These are phyloP conservation scores for Sporothrix globosa DNA, from an alignment of 2,329 filamentous ascomycete genomes.

Conservation along the genomic window DNA sequence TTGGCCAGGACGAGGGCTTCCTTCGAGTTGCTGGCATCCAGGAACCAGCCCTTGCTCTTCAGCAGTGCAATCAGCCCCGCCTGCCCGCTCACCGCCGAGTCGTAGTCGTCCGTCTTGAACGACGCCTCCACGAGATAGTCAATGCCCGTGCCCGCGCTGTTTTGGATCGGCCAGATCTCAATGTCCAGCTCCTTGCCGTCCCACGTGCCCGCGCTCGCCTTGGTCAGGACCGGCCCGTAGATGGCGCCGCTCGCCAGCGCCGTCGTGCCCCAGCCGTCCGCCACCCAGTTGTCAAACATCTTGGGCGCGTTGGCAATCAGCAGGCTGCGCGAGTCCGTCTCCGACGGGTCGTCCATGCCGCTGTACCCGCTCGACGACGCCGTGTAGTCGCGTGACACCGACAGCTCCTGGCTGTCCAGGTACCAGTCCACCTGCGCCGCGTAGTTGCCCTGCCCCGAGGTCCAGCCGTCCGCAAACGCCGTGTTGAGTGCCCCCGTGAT, in stretches of 20 bases:
- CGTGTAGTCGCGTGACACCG: slow-evolving; percentile 42
- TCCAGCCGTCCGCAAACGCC: slow-evolving; percentile 44
- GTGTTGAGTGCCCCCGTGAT: slow-evolving; percentile 41
- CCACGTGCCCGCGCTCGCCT: slow-evolving; percentile 42
- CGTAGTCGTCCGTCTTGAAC: slow-evolving; percentile 39
- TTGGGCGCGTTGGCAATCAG: slow-evolving; percentile 41
- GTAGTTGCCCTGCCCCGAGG: slow-evolving; percentile 41
- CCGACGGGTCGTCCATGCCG: slow-evolving; percentile 39
- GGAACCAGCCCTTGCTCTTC: slow-evolving; percentile 40
- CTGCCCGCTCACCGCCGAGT: slow-evolving; percentile 35
- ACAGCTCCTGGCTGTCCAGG: slow-evolving; percentile 45
- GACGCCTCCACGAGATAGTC: slow-evolving; percentile 42
- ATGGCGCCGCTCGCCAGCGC: slow-evolving; percentile 39
- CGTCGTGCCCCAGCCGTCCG: slow-evolving; percentile 40
- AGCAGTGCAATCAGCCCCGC: slow-evolving; percentile 36
- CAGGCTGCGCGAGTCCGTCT: slow-evolving; percentile 37
- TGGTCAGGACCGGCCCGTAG: slow-evolving; percentile 43
- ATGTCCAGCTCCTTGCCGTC: slow-evolving; percentile 41
- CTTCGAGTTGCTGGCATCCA: slow-evolving; percentile 39
- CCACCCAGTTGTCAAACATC: slow-evolving; percentile 42
- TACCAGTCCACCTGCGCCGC: slow-evolving; percentile 46
- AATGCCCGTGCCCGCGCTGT: slow-evolving; percentile 37
- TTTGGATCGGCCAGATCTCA: slow-evolving; percentile 43
- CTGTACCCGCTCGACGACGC: slow-evolving; percentile 38
- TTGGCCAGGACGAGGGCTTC: slow-evolving; percentile 41